Evolutionary conservation across 768 basidiomycete genomes (phyloP).

Genomic region (Flagelloscypha sp.): DNA sequence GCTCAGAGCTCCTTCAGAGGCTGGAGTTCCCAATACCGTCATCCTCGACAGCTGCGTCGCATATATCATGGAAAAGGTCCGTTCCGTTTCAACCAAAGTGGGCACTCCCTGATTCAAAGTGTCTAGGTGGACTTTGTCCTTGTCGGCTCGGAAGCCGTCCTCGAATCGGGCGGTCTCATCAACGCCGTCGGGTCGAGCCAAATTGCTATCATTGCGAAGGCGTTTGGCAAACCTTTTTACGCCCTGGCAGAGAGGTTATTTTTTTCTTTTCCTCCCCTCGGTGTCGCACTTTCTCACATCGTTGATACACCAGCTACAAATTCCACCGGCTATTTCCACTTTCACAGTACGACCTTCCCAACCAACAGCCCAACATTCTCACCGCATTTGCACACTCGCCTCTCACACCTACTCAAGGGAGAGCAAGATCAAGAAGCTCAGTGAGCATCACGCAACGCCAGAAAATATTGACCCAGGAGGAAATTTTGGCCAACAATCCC

Average conservation of each 20-base stretch:
- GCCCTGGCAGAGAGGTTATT: conserved; percentile 82
- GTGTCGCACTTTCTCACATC: conserved; percentile 14
- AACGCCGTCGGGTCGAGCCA: conserved; percentile 95
- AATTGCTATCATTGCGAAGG: conserved; percentile 93
- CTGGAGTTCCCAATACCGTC: conserved; percentile 91
- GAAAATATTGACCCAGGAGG: conserved; percentile 66
- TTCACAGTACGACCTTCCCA: conserved; percentile 84
- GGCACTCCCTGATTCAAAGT: too few species aligned
- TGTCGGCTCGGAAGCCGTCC: conserved; percentile 96
- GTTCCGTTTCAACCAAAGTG: too few species aligned
- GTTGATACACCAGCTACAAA: conserved; percentile 65
- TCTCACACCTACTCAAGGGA: conserved; percentile 6
- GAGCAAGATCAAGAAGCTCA: background rate
- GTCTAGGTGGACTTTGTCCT: conserved; percentile 94
- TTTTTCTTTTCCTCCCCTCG: conserved; percentile 11
- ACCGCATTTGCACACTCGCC: conserved; percentile 2
- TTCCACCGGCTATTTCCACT: conserved; percentile 93
- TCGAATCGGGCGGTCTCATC: conserved; percentile 89
- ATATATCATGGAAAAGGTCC: conserved; percentile 93
- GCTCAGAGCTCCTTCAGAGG: too few species aligned
- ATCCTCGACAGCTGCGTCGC: conserved; percentile 95
- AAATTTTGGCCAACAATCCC: conserved; percentile 78
- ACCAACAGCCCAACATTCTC: conserved; percentile 67
- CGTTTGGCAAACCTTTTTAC: conserved; percentile 93
- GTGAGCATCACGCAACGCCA: conserved; percentile 4